A percentile compares a stretch with the other conserved stretches of the same genome.
Evolutionary conservation across 2,329 filamentous ascomycete genomes (phyloP).

Genomic region (Drechslera avenae): DNA sequence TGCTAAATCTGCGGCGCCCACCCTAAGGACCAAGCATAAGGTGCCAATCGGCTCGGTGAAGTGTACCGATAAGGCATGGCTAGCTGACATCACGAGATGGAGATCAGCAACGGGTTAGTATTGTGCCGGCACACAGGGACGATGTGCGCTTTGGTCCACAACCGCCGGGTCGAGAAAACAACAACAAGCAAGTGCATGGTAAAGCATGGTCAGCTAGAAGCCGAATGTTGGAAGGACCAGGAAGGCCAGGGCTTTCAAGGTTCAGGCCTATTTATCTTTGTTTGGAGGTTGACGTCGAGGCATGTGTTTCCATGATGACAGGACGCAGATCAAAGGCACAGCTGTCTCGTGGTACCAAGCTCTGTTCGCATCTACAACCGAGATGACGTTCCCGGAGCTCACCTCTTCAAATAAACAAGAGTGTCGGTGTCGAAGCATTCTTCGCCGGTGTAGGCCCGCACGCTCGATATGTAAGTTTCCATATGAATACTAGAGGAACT

Average conservation of each 20-base stretch:
- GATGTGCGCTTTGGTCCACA: not conserved
- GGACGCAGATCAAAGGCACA: too few relatives aligned
- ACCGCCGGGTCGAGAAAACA: not conserved
- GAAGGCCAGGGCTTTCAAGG: not conserved
- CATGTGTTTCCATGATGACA: not conserved
- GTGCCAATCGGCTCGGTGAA: constrained; percentile 6
- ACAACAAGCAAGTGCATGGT: too few relatives aligned
- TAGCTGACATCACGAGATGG: constrained; percentile 2
- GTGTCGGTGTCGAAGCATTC: constrained; percentile 1
- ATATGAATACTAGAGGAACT: too few relatives aligned
- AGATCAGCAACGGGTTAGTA: constrained; percentile 12
- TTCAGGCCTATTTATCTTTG: too few relatives aligned
- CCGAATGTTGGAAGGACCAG: not conserved
- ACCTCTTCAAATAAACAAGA: constrained; percentile 6
- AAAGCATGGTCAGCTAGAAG: not conserved
- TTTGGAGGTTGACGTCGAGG: not conserved
- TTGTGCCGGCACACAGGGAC: not conserved
- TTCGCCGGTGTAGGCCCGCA: constrained; percentile 1
- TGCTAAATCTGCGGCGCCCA: constrained; percentile 2
- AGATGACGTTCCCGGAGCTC: constrained; percentile 12
- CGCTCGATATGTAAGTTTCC: not conserved
- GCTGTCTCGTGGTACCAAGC: too few relatives aligned
- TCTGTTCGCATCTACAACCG: not conserved
- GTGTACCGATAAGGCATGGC: constrained; percentile 10
- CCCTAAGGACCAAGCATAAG: not conserved